phyloP scores from a whole-genome alignment of 2,329 filamentous ascomycete genomes.

The Phaeosphaeriaceae sp. region DNA sequence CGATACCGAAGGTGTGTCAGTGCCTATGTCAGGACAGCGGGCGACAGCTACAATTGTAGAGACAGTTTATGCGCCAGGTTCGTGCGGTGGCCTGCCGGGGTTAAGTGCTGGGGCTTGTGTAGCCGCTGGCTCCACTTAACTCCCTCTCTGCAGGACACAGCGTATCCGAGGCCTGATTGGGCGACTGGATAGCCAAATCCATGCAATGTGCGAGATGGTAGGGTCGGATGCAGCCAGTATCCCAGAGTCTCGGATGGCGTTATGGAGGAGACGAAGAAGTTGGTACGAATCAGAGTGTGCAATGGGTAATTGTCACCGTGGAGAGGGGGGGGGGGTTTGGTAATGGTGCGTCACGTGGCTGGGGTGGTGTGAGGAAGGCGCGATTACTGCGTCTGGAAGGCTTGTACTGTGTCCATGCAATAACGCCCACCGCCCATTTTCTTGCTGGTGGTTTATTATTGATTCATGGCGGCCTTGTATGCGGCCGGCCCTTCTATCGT shows the following conservation, averaged over 20 bases:
- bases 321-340: constrained; percentile 11
- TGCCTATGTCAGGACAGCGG: constrained; percentile 32
- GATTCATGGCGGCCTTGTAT: too few species aligned
- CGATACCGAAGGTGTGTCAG: constrained; percentile 47
- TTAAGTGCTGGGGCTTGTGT: constrained; percentile 21
- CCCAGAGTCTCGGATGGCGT: constrained; percentile 24
- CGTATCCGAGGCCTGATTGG: constrained; percentile 22
- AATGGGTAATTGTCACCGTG: constrained; percentile 17
- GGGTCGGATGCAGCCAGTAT: constrained; percentile 25
- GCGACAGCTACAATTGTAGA: constrained; percentile 41
- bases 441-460: too few species aligned
- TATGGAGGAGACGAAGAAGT: constrained; percentile 9
- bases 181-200: constrained; percentile 27
- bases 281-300: constrained; percentile 26
- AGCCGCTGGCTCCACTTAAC: constrained; percentile 30
- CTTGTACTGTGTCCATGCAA: too few species aligned
- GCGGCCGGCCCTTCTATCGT: too few species aligned
- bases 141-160: constrained; percentile 1
- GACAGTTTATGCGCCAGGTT: constrained; percentile 41
- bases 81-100: constrained; percentile 16
- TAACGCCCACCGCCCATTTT: constrained; percentile 17
- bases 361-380: constrained; percentile 11
- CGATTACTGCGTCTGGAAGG: constrained; percentile 5
- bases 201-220: constrained; percentile 19
- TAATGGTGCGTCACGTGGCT: constrained; percentile 27